Evolutionary conservation across 192 early-diverging fungal genomes (phyloP).

Genomic region (Obelidium mucronatum): DNA sequence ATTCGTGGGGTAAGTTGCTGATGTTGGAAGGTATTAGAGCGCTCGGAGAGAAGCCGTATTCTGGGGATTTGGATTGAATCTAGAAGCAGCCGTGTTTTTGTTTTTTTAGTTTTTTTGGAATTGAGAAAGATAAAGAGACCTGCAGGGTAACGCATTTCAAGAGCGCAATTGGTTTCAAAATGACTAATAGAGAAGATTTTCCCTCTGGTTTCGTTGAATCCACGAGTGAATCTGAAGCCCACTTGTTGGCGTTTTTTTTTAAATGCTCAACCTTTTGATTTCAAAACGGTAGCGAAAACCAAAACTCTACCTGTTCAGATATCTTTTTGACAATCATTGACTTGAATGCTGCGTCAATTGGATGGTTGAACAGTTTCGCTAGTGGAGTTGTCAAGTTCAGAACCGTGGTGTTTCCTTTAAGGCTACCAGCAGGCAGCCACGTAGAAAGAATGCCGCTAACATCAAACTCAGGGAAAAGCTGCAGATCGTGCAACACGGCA

Average conservation of each 20-base stretch:
- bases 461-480: too few relatives aligned
- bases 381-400: constrained; percentile 16
- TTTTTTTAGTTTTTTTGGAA: too few relatives aligned
- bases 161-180: neutral
- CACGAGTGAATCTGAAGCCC: neutral
- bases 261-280: neutral
- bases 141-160: neutral
- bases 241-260: too few relatives aligned
- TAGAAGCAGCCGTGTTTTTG: too few relatives aligned
- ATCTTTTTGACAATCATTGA: neutral
- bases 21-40: neutral
- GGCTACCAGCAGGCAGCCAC: too few relatives aligned
- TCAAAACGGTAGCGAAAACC: neutral
- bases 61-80: neutral
- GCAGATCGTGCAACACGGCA: too few relatives aligned
- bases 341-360: neutral
- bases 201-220: neutral
- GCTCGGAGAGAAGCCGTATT: neutral
- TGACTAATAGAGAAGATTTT: neutral
- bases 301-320: neutral
- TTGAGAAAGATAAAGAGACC: too few relatives aligned
- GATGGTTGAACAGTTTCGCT: neutral
- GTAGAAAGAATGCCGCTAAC: too few relatives aligned
- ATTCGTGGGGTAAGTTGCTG: too few relatives aligned
- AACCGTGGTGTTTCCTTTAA: neutral